phyloP scores from a whole-genome alignment of 768 basidiomycete species.

The Russula foetens region DNA sequence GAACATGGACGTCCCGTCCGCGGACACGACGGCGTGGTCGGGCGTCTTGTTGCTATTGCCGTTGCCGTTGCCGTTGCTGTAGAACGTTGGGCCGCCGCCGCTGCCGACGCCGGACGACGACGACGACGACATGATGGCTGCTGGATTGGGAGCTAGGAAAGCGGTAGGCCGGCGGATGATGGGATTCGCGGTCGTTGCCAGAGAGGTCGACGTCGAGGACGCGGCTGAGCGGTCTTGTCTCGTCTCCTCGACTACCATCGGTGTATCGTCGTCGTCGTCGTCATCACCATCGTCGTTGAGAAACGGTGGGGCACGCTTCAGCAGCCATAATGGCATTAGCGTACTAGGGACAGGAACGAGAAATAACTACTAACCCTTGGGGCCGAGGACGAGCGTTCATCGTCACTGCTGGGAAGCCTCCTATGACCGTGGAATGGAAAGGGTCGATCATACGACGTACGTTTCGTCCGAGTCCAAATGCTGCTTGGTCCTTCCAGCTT shows the following conservation, averaged over 20 bases:
- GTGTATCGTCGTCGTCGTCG: conserved; percentile 2
- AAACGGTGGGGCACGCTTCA: neutral
- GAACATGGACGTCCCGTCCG: conserved; percentile 15
- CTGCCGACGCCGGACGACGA: too few relatives aligned
- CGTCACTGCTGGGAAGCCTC: neutral
- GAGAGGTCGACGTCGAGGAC: neutral
- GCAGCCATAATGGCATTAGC: neutral
- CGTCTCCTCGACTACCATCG: neutral
- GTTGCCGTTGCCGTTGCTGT: too few relatives aligned
- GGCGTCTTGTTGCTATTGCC: too few relatives aligned
- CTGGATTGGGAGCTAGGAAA: neutral
- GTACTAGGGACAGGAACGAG: neutral
- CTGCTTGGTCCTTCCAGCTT: conserved; percentile 10
- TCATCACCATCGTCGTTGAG: neutral
- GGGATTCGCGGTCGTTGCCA: neutral
- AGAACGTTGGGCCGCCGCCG: conserved; percentile 3
- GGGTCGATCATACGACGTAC: neutral
- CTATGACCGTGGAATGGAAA: neutral
- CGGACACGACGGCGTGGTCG: neutral
- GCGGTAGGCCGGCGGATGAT: conserved; percentile 14
- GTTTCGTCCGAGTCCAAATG: conserved; percentile 13
- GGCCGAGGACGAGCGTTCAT: neutral
- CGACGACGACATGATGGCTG: neutral
- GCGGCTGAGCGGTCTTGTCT: neutral
- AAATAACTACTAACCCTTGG: neutral